Evolutionary conservation across 768 basidiomycete genomes (phyloP), one percentile per base, ranked within the genome.

Genomic region (Tremella mesenterica): DNA sequence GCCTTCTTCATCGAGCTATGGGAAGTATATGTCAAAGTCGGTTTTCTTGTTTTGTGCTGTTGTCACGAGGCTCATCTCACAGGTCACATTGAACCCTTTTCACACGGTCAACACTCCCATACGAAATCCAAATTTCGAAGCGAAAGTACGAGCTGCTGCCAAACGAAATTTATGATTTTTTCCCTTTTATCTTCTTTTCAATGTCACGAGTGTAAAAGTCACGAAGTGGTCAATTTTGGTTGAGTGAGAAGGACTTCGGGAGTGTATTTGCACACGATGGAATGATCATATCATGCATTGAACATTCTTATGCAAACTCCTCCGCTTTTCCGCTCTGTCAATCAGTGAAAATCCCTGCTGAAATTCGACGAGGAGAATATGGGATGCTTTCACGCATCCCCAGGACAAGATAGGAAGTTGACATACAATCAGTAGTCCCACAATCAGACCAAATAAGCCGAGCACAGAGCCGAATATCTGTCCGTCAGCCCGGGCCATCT

Each of bases 11-110:
- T 81, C 65, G 95, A 97, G 8, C 84, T 93, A 26, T 99, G 95
- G 93, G 95, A 99, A 78, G 66, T 86, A 63, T 97, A 93, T 75
- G 82, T 93, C 44, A 99, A 99, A 84, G 95, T 91, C 59, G 16
- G 68, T 58, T 39, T 20, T 1, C 60, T 79, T 20, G 7, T 26
- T 29, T 5, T 14, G n/a, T 41, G 14, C 38, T 5, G 14, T 8
- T 18, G 38, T 23, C 14, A n/a, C n/a, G n/a, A 18, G n/a, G 16
- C 23, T 33, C 52, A 18, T 34, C 31, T 8, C n/a, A 18, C 75
- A 93, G 91, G 83, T 86, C 55, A 79, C 82, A 77, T 51, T 95
- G 74, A 99, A 95, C 66, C 93, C 95, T n/a, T 99, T 99, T 76
- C 88, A 96, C 64, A 88, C 85, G 3, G 85, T 86, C 28, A 90